Percentiles rank a stretch among this genome's conserved stretches.
These are phyloP conservation scores for Naganishia albida DNA, from an alignment of 1,284 basidiomycete genomes.

Conservation along the genomic window DNA sequence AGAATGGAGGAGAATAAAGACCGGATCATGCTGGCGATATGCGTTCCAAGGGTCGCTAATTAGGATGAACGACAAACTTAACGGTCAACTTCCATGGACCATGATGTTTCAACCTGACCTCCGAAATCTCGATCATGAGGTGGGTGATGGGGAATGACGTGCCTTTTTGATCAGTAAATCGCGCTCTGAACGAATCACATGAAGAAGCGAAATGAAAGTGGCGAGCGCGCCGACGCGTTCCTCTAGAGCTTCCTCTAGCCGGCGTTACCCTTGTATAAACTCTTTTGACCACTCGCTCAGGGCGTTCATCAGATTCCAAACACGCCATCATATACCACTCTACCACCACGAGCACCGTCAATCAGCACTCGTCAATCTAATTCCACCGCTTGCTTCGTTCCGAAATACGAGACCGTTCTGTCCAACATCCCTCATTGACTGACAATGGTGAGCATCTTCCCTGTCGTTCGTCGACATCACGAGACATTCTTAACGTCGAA, in stretches of 20 bases:
- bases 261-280: neutral
- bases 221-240: constrained; percentile 14
- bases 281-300: neutral
- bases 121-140: constrained; percentile 16
- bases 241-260: neutral
- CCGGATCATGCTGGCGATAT: constrained; percentile 2
- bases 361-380: no score
- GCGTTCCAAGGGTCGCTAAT: no score
- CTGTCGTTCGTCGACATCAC: no score
- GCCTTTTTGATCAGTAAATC: neutral
- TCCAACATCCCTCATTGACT: neutral
- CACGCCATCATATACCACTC: no score
- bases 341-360: no score
- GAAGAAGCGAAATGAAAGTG: neutral
- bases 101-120: neutral
- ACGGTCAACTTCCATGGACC: neutral
- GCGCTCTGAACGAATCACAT: neutral
- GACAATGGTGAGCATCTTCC: neutral
- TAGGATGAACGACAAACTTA: neutral
- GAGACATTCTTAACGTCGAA: no score
- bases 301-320: no score
- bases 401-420: neutral
- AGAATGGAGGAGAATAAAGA: constrained; percentile 15
- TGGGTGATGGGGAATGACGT: neutral
- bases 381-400: no score